Conservation (phyloP, 2,329 filamentous ascomycete genomes). For the Penicillium sp. region DNA sequence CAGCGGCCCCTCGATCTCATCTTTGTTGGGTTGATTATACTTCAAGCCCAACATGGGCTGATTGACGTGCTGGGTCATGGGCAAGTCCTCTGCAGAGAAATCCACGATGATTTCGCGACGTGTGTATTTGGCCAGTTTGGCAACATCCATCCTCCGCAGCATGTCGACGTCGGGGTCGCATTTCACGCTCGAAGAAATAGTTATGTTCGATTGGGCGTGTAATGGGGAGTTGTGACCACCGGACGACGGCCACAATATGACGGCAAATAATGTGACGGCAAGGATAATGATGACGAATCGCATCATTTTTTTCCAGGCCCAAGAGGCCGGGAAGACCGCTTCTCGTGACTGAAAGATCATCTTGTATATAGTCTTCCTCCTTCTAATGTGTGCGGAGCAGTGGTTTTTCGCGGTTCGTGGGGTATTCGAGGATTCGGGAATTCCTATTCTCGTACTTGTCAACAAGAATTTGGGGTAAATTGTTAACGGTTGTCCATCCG, state of each 20-base stretch:
- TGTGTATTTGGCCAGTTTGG: conserved; percentile 30
- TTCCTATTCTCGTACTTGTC: conserved; percentile 2
- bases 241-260: conserved; percentile 28
- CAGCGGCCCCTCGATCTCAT: conserved; percentile 14
- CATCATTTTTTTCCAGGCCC: conserved; percentile 33
- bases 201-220: conserved; percentile 29
- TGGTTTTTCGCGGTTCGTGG: neutral
- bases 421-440: neutral
- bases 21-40: neutral
- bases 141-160: conserved; percentile 25
- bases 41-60: conserved; percentile 26
- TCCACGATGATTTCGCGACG: conserved; percentile 32
- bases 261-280: conserved; percentile 26
- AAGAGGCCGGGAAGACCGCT: conserved; percentile 26
- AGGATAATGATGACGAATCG: conserved; percentile 30
- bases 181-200: conserved; percentile 27
- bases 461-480: neutral
- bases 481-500: conserved; percentile 13
- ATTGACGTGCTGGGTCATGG: conserved; percentile 29
- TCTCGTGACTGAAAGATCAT: conserved; percentile 31
- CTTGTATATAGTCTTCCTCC: neutral
- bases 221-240: conserved; percentile 9
- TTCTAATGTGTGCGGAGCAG: neutral
- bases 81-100: conserved; percentile 22
- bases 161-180: conserved; percentile 31